A percentile compares a stretch with the other conserved stretches of the same genome.
Evolutionary conservation across 164 flowering plant species (phyloP).

Genomic region (Tetrastigma voinierianum): DNA sequence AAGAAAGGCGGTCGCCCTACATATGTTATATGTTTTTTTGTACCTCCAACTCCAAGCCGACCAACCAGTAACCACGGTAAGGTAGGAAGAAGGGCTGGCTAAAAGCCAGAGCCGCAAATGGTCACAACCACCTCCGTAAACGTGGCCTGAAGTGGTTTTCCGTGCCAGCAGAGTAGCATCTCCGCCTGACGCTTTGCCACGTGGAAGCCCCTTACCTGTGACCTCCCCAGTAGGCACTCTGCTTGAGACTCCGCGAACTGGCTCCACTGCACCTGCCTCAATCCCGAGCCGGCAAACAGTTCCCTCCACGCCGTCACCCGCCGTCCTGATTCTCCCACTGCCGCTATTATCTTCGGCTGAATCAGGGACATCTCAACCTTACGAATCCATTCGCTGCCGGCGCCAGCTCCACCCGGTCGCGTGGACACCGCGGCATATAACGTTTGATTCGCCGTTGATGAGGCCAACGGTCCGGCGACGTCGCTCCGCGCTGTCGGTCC

Average conservation of each 20-base stretch:
- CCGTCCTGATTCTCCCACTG: conserved; percentile 43
- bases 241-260: conserved; percentile 81
- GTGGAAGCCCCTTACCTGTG: conserved; percentile 76
- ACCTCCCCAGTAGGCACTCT: conserved; percentile 61
- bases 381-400: conserved; percentile 40
- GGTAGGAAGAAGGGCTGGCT: too few relatives aligned
- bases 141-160: conserved; percentile 71
- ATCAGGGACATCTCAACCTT: conserved; percentile 65
- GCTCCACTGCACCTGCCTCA: conserved; percentile 65
- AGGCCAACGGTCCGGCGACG: conserved; percentile 52
- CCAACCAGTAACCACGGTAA: too few relatives aligned
- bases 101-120: neutral
- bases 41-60: too few relatives aligned
- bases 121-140: conserved; percentile 76
- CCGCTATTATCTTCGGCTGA: conserved; percentile 48
- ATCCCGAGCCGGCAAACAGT: conserved; percentile 54
- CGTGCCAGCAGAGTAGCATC: conserved; percentile 90
- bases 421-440: too few relatives aligned
- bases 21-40: neutral
- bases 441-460: conserved; percentile 45
- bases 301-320: conserved; percentile 49
- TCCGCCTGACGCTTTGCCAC: conserved; percentile 69
- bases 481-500: conserved; percentile 32
- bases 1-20: neutral
- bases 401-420: conserved; percentile 35